A percentile compares a stretch with the other conserved stretches of the same genome.
Conservation (phyloP, 257 asterid genomes). For the Rubia yunnanensis region DNA sequence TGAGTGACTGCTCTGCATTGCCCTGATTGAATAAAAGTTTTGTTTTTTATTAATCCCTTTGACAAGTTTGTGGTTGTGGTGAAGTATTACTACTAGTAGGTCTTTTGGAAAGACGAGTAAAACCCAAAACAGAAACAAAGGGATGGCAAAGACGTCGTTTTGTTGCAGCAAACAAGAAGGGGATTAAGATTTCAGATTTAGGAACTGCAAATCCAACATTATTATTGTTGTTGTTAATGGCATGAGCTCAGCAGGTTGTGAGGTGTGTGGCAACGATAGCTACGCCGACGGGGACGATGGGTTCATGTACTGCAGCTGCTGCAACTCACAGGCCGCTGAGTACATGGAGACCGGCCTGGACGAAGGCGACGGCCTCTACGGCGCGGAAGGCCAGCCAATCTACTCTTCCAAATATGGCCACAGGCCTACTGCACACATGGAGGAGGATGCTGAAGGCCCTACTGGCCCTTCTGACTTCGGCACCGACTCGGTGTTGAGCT, state of each 20-base stretch:
- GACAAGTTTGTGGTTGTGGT: too few species aligned
- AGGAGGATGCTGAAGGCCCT: slow-evolving; percentile 30
- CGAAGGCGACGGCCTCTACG: slow-evolving; percentile 35
- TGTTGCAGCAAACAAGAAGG: too few species aligned
- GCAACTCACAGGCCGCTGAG: slow-evolving; percentile 52
- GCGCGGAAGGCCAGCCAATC: slow-evolving; percentile 14
- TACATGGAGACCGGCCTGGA: slow-evolving; percentile 39
- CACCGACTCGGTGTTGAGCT: slow-evolving; percentile 19
- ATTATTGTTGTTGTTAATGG: too few species aligned
- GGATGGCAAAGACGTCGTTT: too few species aligned
- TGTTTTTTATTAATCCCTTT: too few species aligned
- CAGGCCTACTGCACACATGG: slow-evolving; percentile 3
- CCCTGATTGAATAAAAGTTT: too few species aligned
- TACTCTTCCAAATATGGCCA: slow-evolving; percentile 31
- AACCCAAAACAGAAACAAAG: too few species aligned
- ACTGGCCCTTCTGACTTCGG: slow-evolving; percentile 55
- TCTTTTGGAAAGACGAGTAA: too few species aligned
- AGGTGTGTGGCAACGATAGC: slow-evolving; percentile 31
- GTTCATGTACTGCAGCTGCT: slow-evolving; percentile 39
- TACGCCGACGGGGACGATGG: slow-evolving; percentile 48
- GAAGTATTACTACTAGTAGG: too few species aligned
- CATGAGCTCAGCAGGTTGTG: slow-evolving; percentile 27
- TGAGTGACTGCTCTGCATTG: not conserved
- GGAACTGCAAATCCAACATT: too few species aligned
- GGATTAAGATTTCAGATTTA: too few species aligned